phyloP scores from a whole-genome alignment of 805 yeast genomes.

The Schizosaccharomyces japonicus region DNA sequence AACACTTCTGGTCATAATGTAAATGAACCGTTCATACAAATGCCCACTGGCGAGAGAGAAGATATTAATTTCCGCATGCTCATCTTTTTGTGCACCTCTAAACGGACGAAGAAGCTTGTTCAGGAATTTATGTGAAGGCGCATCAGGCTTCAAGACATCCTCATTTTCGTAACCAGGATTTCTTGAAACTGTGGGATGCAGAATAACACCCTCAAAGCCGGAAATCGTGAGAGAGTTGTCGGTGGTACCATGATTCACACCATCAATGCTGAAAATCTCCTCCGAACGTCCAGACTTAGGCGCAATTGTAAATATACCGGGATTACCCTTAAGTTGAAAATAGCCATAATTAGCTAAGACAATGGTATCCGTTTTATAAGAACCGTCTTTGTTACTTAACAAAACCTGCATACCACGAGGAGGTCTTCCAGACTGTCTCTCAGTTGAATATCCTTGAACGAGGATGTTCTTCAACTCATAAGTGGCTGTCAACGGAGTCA shows the following conservation, averaged over 20 bases:
- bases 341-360: constrained; percentile 71
- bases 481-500: constrained; percentile 20
- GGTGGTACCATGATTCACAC: constrained; percentile 3
- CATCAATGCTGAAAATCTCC: constrained; percentile 20
- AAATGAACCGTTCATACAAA: constrained; percentile 44
- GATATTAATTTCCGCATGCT: constrained; percentile 45
- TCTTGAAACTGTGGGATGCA: constrained; percentile 25
- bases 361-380: constrained; percentile 26
- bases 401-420: constrained; percentile 33
- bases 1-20: constrained; percentile 64
- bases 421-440: constrained; percentile 18
- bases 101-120: constrained; percentile 7
- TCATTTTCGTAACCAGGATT: constrained; percentile 20
- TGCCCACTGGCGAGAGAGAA: constrained; percentile 71
- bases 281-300: constrained; percentile 23
- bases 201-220: constrained; percentile 23
- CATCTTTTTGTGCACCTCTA: constrained; percentile 7
- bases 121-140: constrained; percentile 6
- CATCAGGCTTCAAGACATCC: constrained; percentile 11
- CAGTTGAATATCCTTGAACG: constrained; percentile 48
- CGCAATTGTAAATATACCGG: constrained; percentile 42
- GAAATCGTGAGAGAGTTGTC: constrained; percentile 15
- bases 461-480: constrained; percentile 32
- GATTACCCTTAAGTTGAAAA: constrained; percentile 48
- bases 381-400: constrained; percentile 11